Percentiles rank a stretch among this genome's conserved stretches.
These are phyloP conservation scores for Ustulina deusta DNA, from an alignment of 2,329 filamentous ascomycete genomes.

Conservation along the genomic window DNA sequence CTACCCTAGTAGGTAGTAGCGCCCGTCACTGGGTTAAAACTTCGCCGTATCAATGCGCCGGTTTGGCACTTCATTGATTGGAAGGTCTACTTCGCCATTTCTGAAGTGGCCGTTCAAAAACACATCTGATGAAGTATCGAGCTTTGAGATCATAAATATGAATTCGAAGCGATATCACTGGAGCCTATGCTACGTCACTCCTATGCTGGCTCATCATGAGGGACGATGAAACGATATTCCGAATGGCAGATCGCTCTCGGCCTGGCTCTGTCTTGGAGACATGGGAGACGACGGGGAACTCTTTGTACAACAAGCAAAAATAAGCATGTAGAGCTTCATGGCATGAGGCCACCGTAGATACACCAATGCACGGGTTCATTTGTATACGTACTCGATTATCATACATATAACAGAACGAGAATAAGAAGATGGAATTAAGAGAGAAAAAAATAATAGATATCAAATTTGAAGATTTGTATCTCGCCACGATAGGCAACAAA, in stretches of 20 bases:
- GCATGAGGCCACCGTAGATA: constrained; percentile 30
- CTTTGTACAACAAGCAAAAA: constrained; percentile 40
- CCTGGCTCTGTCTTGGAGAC: constrained; percentile 21
- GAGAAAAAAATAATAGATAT: constrained; percentile 11
- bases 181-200: constrained; percentile 3
- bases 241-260: constrained; percentile 32
- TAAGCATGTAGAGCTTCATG: constrained; percentile 33
- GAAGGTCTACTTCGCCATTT: constrained; percentile 5
- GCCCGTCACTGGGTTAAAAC: constrained; percentile 1
- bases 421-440: neutral
- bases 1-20: constrained; percentile 8
- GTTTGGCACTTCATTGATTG: neutral
- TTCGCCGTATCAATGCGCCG: neutral
- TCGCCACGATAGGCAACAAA: neutral
- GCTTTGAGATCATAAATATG: constrained; percentile 5
- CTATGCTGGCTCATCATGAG: constrained; percentile 26
- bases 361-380: constrained; percentile 38
- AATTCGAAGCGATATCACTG: constrained; percentile 10
- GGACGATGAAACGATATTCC: constrained; percentile 39
- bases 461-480: constrained; percentile 15
- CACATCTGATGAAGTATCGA: neutral
- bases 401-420: constrained; percentile 14
- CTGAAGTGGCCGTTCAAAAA: constrained; percentile 4
- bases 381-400: constrained; percentile 45
- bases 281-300: constrained; percentile 18